Evolutionary conservation across 2,329 filamentous ascomycete genomes (phyloP).

Genomic region (Colletotrichum coccodes): DNA sequence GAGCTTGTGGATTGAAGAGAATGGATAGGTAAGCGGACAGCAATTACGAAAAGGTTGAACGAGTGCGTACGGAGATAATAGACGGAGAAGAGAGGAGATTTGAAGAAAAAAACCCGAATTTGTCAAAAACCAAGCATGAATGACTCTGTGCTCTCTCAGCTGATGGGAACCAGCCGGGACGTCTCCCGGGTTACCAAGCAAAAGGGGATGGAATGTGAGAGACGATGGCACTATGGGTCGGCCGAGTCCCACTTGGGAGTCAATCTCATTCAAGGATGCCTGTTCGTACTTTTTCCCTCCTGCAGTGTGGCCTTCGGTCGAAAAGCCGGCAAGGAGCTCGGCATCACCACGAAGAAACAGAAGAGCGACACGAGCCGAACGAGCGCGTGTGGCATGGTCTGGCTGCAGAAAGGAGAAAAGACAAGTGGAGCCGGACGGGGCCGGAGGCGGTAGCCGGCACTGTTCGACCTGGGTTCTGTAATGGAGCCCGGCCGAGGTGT

Average conservation of each 20-base stretch:
- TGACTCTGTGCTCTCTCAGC: constrained; percentile 19
- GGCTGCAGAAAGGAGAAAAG: background rate
- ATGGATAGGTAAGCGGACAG: constrained; percentile 8
- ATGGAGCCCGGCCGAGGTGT: background rate
- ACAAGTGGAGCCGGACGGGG: constrained; percentile 5
- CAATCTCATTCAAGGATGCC: background rate
- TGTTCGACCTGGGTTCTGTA: background rate
- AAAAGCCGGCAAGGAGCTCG: constrained; percentile 19
- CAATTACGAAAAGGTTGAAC: background rate
- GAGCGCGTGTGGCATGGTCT: no score
- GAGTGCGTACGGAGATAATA: background rate
- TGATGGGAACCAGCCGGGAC: constrained; percentile 21
- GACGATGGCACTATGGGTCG: background rate
- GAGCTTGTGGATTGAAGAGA: constrained; percentile 8
- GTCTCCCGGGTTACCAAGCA: constrained; percentile 30
- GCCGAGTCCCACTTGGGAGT: constrained; percentile 28
- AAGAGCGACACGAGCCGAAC: constrained; percentile 17
- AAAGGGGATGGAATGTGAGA: constrained; percentile 11
- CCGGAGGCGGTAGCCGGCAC: constrained; percentile 23
- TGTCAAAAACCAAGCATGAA: constrained; percentile 16
- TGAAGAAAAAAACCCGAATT: constrained; percentile 10
- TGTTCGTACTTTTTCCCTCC: background rate
- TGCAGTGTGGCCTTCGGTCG: background rate
- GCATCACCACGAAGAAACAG: constrained; percentile 13
- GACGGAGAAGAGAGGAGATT: constrained; percentile 8